Conservation (phyloP, 345 rosid genomes). For the Brassica juncea region DNA sequence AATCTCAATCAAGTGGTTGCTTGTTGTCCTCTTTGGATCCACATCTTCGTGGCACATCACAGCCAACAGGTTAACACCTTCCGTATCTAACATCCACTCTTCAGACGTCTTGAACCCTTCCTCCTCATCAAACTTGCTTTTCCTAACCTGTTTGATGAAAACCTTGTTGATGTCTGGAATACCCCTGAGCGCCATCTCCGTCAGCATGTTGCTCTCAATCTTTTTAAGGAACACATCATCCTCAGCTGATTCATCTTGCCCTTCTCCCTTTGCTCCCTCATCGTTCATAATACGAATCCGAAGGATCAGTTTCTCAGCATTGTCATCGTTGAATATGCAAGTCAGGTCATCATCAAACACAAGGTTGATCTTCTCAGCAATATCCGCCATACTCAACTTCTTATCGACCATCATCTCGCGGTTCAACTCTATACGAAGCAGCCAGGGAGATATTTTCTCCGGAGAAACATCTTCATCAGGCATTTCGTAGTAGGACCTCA, state of each 20-base stretch:
- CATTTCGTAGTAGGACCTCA: conserved; percentile 94
- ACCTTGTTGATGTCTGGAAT: conserved; percentile 96
- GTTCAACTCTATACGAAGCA: conserved; percentile 93
- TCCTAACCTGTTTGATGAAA: conserved; percentile 78
- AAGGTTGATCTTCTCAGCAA: conserved; percentile 92
- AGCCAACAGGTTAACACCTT: conserved; percentile 96
- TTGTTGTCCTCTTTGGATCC: conserved; percentile 86
- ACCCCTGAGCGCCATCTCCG: conserved; percentile 97
- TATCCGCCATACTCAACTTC: conserved; percentile 93
- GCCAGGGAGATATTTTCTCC: conserved; percentile 95
- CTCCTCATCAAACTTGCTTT: conserved; percentile 73
- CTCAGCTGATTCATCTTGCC: conserved; percentile 87
- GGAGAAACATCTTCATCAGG: conserved; percentile 97
- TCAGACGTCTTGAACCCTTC: conserved; percentile 80
- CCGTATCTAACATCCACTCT: conserved; percentile 99
- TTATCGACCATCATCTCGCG: conserved; percentile 99
- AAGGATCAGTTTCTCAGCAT: conserved; percentile 86
- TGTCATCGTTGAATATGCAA: conserved; percentile 94
- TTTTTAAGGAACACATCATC: conserved; percentile 96
- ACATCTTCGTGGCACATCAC: conserved; percentile 96
- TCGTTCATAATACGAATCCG: conserved; percentile 96
- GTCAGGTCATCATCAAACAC: conserved; percentile 93
- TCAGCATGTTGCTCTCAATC: conserved; percentile 96
- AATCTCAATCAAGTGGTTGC: conserved; percentile 94
- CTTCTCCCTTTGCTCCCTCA: conserved; percentile 87